Evolutionary conservation across 352 stramenopile species (phyloP), one percentile per base, ranked within the genome.

Genomic region (Phytopythium helicoides): DNA sequence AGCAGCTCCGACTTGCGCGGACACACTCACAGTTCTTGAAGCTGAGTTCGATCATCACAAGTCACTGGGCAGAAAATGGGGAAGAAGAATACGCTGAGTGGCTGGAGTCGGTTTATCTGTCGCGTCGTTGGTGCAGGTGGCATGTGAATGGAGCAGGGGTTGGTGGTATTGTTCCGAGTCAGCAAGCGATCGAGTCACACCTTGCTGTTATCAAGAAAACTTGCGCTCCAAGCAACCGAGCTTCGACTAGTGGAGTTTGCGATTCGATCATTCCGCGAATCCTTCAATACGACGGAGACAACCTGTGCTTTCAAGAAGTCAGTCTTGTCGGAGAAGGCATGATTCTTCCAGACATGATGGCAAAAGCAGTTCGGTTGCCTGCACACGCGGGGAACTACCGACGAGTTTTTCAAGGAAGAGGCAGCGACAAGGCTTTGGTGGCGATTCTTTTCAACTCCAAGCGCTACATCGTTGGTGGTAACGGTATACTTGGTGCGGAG

Each of bases 171-270:
- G 26, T 45, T n/a, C 39, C 39, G 1, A 45, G 39, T 26, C 18
- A 45, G 7, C 39, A 45, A 45, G 18, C n/a, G 39, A 45, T 28
- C 39, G 39, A 45, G 18, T 23, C 39, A 16, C 39, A 28, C 18
- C 39, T 15, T 23, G n/a, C 6, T 11, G 39, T 28, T 1, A 45
- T 28, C 39, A 45, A 45, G 15, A 2, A 10, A 6, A 45, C 6
- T 16, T 45, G 39, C 18, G n/a, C 39, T 26, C 18, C 18, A 45
- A 23, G 39, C 39, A 28, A 16, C 5, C 39, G 39, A 15, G 39
- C 18, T n/a, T 45, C 39, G 6, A 45, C 39, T 16, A 26, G 3
- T 6, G 18, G 18, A 8, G 39, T 45, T 16, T 6, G 11, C 18
- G 15, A 19, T 12, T 23, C n/a, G 11, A 45, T 45, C 16, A 16